Evolutionary conservation across 169 alveolate species (phyloP), one percentile per base, ranked within the genome.

Genomic region (Eimeria zaria): DNA sequence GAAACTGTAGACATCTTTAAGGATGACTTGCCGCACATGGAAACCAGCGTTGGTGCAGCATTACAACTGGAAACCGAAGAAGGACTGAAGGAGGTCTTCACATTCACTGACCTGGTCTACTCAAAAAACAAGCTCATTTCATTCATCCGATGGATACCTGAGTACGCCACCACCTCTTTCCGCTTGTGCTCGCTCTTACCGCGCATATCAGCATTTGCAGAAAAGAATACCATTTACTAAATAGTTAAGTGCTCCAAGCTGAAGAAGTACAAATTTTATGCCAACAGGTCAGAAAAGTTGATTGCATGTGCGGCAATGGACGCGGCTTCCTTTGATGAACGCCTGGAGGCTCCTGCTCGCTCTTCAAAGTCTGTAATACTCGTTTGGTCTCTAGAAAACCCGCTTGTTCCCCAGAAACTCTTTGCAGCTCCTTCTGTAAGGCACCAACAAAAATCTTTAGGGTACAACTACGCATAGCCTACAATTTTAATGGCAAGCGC

Each of bases 121-220:
- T 90, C 95, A 53, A 90, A 90, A 46, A 69, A 58, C 36, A 90
- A 73, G 81, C 64, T 90, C 39, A 55, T 90, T 27, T 90, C 95
- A 16, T 90, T 67, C 48, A 33, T 90, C 64, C 80, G n/a, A 44
- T 73, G 95, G 89, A 73, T 73, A 12, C 95, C 95, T 18, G 78
- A 53, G 95, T 90, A 73, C 44, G 95, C 81, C 80, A 5, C 12
- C 46, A 69, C n/a, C 51, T 46, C 24, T 30, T 33, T 69, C 51
- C 9, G 51, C 46, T 1, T 69, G 51, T 0, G 36, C 9, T 12
- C 2, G 51, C 51, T 51, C 51, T 8, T 36, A 51, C 46, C 14
- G 16, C 18, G 27, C 11, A 0, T 2, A 33, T 3, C 51, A 4
- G n/a, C 51, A 46, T 2, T n/a, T 69, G 51, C 7, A n/a, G n/a